Evolutionary conservation across 169 alveolate species (phyloP), one percentile per base, ranked within the genome.

Genomic region (Babesia ovis): DNA sequence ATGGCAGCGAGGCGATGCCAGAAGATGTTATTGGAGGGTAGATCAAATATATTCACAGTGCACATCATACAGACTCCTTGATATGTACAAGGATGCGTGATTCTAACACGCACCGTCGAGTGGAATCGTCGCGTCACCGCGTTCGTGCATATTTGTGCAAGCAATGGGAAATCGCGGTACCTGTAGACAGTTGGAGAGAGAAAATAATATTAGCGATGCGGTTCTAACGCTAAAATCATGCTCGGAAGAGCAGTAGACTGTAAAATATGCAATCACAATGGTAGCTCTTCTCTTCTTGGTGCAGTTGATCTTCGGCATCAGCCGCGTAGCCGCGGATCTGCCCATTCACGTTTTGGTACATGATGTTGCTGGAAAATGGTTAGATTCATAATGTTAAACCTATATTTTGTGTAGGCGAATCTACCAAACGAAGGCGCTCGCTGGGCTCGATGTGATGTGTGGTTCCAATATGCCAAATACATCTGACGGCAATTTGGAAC

Each of bases 351-450:
- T 68, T 6, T 37, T 71, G 25, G 56, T 79, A 0, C 29, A 43
- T 20, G 87, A 79, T 37, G 57, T 79, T 51, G n/a, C 72, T 18
- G 87, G 87, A 29, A 57, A 39, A 60, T 79, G 87, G 87, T 79
- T 4, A 2, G 59, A 4, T 42, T 5, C n/a, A 20, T 6, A 23
- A 37, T 6, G 16, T 18, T 25, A 18, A 18, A 12, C 23, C 5
- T 20, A 43, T 34, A 34, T 1, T 2, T 6, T 22, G 37, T 59
- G 25, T 42, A 79, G 87, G 87, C 73, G 35, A 32, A 20, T 79
- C 25, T 23, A 23, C 45, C 42, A 42, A 27, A 66, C 75, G 42
- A 34, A 70, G 22, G 48, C 73, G 18, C 74, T 79, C 3, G 62
- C 51, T 20, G 87, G 83, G 64, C 66, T 29, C 14, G 72, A 79